phyloP scores from a whole-genome alignment of 2,329 filamentous ascomycete species.

The Plenodomus tracheiphilus region DNA sequence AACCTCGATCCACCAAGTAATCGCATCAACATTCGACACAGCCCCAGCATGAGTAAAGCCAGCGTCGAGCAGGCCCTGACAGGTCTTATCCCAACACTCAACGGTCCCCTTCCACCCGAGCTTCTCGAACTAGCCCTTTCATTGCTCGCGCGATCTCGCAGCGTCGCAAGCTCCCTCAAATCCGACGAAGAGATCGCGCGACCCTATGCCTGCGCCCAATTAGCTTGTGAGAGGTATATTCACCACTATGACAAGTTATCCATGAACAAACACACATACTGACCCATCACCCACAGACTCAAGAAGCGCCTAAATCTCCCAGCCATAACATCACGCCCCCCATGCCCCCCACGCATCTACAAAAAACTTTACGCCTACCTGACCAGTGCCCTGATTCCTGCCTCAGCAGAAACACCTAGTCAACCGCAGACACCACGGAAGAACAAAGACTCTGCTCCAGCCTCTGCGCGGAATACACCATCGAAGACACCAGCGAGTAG shows the following conservation, averaged over 20 bases:
- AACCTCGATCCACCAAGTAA: no score
- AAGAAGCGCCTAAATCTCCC: conserved; percentile 54
- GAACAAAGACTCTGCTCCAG: conserved; percentile 18
- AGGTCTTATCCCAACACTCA: conserved; percentile 49
- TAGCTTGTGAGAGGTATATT: conserved; percentile 87
- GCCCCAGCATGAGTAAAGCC: conserved; percentile 20
- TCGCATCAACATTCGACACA: not conserved
- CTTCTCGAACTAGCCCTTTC: conserved; percentile 39
- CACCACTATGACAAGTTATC: no score
- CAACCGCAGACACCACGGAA: conserved; percentile 41
- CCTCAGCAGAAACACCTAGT: conserved; percentile 38
- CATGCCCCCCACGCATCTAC: conserved; percentile 61
- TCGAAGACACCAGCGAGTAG: conserved; percentile 27
- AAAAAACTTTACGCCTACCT: conserved; percentile 82
- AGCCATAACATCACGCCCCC: conserved; percentile 39
- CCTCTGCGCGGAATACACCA: conserved; percentile 28
- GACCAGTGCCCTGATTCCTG: conserved; percentile 64
- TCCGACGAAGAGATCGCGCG: conserved; percentile 43
- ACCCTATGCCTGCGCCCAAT: conserved; percentile 43
- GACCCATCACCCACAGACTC: conserved; percentile 61
- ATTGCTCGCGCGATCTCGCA: conserved; percentile 42
- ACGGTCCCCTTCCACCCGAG: conserved; percentile 37
- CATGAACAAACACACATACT: no score
- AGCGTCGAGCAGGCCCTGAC: conserved; percentile 39
- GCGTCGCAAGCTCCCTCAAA: conserved; percentile 53